Base-by-base conservation (phyloP, 441 rosid species). In the Pelargonium cotyledonis region DNA sequence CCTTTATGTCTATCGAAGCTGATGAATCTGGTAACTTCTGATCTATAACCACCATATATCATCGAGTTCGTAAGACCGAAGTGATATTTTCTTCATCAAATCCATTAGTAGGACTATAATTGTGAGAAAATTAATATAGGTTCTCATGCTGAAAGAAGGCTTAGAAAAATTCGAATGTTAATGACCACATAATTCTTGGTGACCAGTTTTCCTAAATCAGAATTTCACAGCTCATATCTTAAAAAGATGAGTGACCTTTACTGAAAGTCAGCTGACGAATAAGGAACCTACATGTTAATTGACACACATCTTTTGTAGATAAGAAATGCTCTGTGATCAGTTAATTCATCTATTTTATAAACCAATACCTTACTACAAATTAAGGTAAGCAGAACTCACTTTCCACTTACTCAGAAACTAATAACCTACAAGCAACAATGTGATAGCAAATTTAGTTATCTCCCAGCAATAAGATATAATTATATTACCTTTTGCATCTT, bases 401-500 rank as follows among this genome's bases (percentile, higher is more conserved):
- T 6, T 12, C 18, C 57, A 49, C 57, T 49, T 49, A 44, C 7
- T 46, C 51, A 9, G 57, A 49, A 49, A 49, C 4, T 49, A 49
- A 49, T 49, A 12, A 3, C 2, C 5, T 49, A 49, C 16, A 49
- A 49, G 51, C 14, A 46, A 49, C 57, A 49, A 49, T 14, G 16
- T 49, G 57, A 49, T 49, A 49, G n/a, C 16, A 49, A 49, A 49
- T 49, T 49, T 14, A 49, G 57, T 14, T 49, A 49, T 49, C n/a
- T 6, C 18, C 4, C 57, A n/a, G 16, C 57, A 49, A 49, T 12
- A 49, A 49, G 57, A 49, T 14, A 51, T 5, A 4, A 51, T 7
- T 51, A 14, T 5, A 29, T 16, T 68, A 88, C 96, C 92, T 85
- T 62, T 82, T 19, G 69, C 70, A 0, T 73, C 84, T 64, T 79